Base-by-base conservation (phyloP, 164 flowering plant species). In the Taxillus chinensis region DNA sequence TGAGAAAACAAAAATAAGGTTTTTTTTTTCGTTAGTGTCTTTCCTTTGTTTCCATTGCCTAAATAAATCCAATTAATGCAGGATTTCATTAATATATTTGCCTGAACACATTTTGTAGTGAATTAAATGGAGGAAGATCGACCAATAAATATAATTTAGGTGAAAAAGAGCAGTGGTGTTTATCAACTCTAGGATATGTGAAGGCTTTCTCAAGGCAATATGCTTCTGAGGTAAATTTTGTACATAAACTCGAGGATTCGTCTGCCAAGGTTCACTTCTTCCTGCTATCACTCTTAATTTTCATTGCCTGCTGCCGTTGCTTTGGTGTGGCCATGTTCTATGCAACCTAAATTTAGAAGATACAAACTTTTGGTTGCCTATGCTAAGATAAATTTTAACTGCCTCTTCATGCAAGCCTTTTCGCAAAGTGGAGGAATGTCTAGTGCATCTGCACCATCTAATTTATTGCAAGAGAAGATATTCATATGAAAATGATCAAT, bases 151-250 rank as follows among this genome's bases (percentile, higher is more conserved):
- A 87, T 64, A 75, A 72, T 52, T 59, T 82, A 7, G 86, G 83
- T 57, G 97, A 91, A 74, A 78, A 79, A 37, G 87, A 83, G 66
- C 97, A 91, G 63, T 95, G 97, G 99, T 87, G 95, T 70, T 65
- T 84, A 48, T 71, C 91, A 39, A 89, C 93, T 49, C 71, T 95
- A 51, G 99, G 96, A 59, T 86, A 87, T 71, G 83, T 89, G 67
- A 95, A 86, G 76, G 85, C 97, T 55, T 77, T 95, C 60, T 77
- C 97, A 14, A 80, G 96, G 67, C 97, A 86, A 75, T 90, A 87
- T 76, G 99, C 99, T 53, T 73, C 92, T 8, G 97, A 91, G 92
- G 99, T 93, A 71, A 72, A 17, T 13, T 17, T 9, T 45, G n/a
- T 15, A 17, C 51, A 14, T 42, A 40, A 10, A 37, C 40, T 57